phyloP scores from a whole-genome alignment of 192 early-diverging fungal species.

The Umbelopsis sp. region DNA sequence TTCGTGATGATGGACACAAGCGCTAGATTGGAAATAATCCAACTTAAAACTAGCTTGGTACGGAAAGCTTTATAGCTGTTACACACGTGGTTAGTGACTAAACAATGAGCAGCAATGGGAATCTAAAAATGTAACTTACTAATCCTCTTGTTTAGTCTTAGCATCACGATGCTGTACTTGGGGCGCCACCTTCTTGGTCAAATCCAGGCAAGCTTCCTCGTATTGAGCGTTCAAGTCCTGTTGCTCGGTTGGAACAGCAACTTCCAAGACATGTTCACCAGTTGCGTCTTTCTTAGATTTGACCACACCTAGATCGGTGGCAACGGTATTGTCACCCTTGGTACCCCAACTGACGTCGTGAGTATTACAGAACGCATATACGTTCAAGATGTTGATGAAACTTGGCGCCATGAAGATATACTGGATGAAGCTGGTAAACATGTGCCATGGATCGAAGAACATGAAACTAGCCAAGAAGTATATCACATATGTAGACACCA shows the following conservation, averaged over 20 bases:
- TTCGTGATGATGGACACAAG: slow-evolving; percentile 71
- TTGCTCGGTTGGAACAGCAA: slow-evolving; percentile 59
- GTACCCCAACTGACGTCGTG: slow-evolving; percentile 90
- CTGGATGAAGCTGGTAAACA: slow-evolving; percentile 71
- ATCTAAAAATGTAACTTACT: background rate
- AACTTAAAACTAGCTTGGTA: slow-evolving; percentile 70
- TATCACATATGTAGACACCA: slow-evolving; percentile 69
- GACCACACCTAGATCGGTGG: slow-evolving; percentile 53
- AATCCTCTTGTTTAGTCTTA: slow-evolving; percentile 52
- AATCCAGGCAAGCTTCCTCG: slow-evolving; percentile 70
- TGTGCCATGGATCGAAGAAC: slow-evolving; percentile 79
- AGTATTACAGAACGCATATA: slow-evolving; percentile 84
- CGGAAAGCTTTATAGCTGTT: slow-evolving; percentile 80
- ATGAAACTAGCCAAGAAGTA: slow-evolving; percentile 68
- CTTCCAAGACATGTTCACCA: slow-evolving; percentile 52
- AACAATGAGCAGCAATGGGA: too few species aligned
- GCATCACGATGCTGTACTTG: slow-evolving; percentile 61
- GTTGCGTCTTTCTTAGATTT: slow-evolving; percentile 50
- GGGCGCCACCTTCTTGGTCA: slow-evolving; percentile 48
- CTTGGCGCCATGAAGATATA: slow-evolving; percentile 77
- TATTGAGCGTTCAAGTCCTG: slow-evolving; percentile 85
- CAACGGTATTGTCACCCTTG: slow-evolving; percentile 70
- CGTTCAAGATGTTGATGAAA: slow-evolving; percentile 79
- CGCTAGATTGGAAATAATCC: slow-evolving; percentile 73
- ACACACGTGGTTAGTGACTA: background rate